Base-by-base conservation (phyloP, 148 eudicot genomes). In the Tetragonia tetragonoides region DNA sequence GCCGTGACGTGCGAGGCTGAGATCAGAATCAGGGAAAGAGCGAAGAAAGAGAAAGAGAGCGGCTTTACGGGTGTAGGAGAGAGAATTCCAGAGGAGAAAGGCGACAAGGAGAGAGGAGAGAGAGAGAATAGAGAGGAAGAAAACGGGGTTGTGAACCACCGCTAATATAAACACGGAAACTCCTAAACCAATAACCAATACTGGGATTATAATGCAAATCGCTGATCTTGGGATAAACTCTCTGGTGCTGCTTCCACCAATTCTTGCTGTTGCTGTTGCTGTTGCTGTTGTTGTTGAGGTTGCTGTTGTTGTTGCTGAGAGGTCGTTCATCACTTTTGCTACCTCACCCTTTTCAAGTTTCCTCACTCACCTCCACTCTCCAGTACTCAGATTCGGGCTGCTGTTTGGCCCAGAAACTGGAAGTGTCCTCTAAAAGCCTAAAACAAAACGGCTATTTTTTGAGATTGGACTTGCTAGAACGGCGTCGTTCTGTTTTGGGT, bases 21-120 rank as follows among this genome's bases (percentile, higher is more conserved):
- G 89, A 80, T 88, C 84, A n/a, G 85, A 71, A 20, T 56, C 81
- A 44, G 91, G 88, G 53, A 83, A 87, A 37, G 85, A 87, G 0
- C 60, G 81, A 40, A 88, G 87, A 70, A 79, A 88, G 28, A 67
- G n/a, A 21, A 79, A 62, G 21, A 88, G 67, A 16, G 84, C 79
- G 12, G 59, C 69, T 28, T 75, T 77, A 20, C 85, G 81, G 20
- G 69, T 62, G 72, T 47, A 79, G 54, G 71, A 66, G 72, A 82
- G 17, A 28, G 71, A 40, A 81, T 86, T 87, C 88, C 89, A 86
- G 40, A 81, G 24, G 0, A 88, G 21, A 47, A 88, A 78, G 37
- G 84, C 60, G 20, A 74, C 74, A 24, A 85, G 70, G 38, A 86
- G 61, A 68, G 74, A 57, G 72, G 84, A 83, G 49, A 86, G 81